Evolutionary conservation across 805 yeast species (phyloP), one percentile per base, ranked within the genome.

Genomic region (Komagataella pseudopastoris): DNA sequence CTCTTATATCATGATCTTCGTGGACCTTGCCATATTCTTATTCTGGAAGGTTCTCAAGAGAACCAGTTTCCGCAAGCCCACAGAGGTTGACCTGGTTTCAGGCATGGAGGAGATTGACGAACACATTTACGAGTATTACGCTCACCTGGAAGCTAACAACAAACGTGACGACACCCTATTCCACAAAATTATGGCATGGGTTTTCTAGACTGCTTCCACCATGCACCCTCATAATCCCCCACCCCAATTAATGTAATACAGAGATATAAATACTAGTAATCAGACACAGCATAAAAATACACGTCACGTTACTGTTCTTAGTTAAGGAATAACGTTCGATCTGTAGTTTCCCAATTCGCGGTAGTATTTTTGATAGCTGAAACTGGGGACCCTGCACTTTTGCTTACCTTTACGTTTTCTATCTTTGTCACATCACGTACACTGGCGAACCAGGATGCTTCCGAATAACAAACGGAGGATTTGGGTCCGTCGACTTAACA

Each of bases 401-500:
- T 30, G 39, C 39, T 30, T 30, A 30, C 39, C 39, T 30, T 5
- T 30, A 30, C 39, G 14, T 30, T 30, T 10, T 30, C 39, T 20
- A n/a, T 30, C 39, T 30, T 30, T 30, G 39, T 30, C n/a, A 30
- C 39, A 14, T 30, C 39, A 30, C 39, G 8, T 30, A 30, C 39
- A 30, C 39, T 14, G 39, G 39, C 14, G 10, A 30, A 10, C 14
- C 39, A 30, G 39, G 39, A 30, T 30, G 39, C 14, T 30, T 10
- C 39, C 39, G 14, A 14, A 30, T 30, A 30, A 30, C 18, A 54
- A 60, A 46, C 66, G 69, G 56, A 60, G 87, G 49, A 72, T 81
- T 1, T 81, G 87, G 87, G 76, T 81, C 5, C 72, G 65, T 51
- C 64, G 74, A 45, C 67, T 70, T 0, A 64, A 67, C 20, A 78